phyloP scores from a whole-genome alignment of 352 stramenopile genomes.

The Phytophthora citrophthora region DNA sequence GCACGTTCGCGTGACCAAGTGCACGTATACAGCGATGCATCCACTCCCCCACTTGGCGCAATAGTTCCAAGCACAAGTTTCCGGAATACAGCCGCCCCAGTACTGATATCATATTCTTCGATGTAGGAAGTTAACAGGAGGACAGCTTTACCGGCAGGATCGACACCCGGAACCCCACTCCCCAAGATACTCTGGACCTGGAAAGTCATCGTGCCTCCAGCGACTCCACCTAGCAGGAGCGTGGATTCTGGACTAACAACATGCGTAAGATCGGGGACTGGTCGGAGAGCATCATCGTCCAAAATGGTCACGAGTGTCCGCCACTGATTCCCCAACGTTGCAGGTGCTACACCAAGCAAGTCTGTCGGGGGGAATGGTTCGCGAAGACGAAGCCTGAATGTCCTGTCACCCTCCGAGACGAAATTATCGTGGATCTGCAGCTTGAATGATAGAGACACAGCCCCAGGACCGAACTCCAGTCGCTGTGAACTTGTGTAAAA shows the following conservation, averaged over 20 bases:
- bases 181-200: constrained; percentile 63
- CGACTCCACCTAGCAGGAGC: constrained; percentile 43
- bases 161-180: constrained; percentile 33
- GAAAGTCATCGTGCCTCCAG: constrained; percentile 53
- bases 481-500: constrained; percentile 88
- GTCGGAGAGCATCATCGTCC: constrained; percentile 58
- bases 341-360: constrained; percentile 12
- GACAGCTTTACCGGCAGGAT: constrained; percentile 16
- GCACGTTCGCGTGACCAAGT: constrained; percentile 54
- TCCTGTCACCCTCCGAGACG: constrained; percentile 67
- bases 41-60: constrained; percentile 12
- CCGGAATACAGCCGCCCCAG: constrained; percentile 19
- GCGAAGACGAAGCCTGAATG: constrained; percentile 64
- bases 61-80: constrained; percentile 21
- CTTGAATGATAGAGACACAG: constrained; percentile 89
- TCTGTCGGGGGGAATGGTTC: constrained; percentile 37
- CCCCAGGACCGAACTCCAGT: constrained; percentile 80
- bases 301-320: constrained; percentile 74
- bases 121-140: constrained; percentile 34
- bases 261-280: constrained; percentile 50
- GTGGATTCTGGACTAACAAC: constrained; percentile 34
- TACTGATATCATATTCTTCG: constrained; percentile 24
- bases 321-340: constrained; percentile 66
- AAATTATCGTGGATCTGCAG: constrained; percentile 94
- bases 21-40: constrained; percentile 33